Percentiles rank a stretch among this genome's conserved stretches.
Evolutionary conservation across 2,329 filamentous ascomycete species (phyloP).

Genomic region (Aspergillus caelatus): DNA sequence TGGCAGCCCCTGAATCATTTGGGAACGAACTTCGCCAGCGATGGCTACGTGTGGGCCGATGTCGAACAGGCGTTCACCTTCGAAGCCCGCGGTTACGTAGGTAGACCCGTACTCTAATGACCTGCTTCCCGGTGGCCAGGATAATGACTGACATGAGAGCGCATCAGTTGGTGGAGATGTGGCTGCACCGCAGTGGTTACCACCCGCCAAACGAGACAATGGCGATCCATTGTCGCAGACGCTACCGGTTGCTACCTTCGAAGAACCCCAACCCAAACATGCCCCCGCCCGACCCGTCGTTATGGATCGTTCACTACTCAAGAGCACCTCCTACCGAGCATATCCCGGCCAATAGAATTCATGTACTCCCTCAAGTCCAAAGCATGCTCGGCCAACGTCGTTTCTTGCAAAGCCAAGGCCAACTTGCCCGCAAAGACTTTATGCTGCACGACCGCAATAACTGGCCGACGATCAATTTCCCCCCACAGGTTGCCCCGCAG

Average conservation of each 20-base stretch:
- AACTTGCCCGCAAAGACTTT: constrained; percentile 87
- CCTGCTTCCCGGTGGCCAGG: background rate
- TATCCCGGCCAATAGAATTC: constrained; percentile 66
- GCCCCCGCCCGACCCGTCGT: constrained; percentile 72
- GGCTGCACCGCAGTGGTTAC: constrained; percentile 79
- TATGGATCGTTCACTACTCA: constrained; percentile 92
- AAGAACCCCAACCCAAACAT: constrained; percentile 70
- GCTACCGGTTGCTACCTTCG: constrained; percentile 79
- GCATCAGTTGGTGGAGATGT: constrained; percentile 82
- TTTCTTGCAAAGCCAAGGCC: constrained; percentile 71
- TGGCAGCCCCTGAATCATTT: constrained; percentile 82
- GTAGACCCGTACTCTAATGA: constrained; percentile 24
- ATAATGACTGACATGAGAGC: constrained; percentile 8
- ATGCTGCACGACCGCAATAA: constrained; percentile 87
- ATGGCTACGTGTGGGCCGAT: constrained; percentile 90
- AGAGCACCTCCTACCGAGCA: constrained; percentile 74
- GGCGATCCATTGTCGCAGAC: constrained; percentile 76
- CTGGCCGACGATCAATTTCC: constrained; percentile 83
- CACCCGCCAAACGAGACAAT: constrained; percentile 71
- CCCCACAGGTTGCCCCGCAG: constrained; percentile 55
- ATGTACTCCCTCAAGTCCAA: constrained; percentile 45
- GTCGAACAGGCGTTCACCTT: constrained; percentile 76
- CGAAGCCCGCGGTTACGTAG: constrained; percentile 70
- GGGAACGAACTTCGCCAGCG: constrained; percentile 77
- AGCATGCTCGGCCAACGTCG: constrained; percentile 51